Base-by-base conservation (phyloP, 805 yeast genomes). In the Lipomyces yamanashiensis region DNA sequence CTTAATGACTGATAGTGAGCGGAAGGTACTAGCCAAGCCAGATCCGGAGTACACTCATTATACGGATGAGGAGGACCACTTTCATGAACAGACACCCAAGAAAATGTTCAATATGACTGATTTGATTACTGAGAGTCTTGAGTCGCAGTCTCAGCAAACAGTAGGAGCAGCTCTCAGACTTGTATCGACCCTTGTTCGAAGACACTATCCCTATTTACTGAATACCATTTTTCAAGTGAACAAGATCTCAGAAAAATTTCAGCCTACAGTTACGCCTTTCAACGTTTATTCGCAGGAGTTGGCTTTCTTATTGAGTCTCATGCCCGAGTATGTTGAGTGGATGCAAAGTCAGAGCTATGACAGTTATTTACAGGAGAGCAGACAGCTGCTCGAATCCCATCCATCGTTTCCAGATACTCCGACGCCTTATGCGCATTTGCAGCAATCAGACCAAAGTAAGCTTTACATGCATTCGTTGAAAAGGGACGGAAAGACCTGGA, bases 171-270 rank as follows among this genome's bases (percentile, higher is more conserved):
- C 64, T 8, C 51, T 72, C 9, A 70, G 71, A 36, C 69, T 73
- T 4, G 40, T 71, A n/a, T 66, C 71, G 13, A 63, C 67, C 6
- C 63, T 73, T 28, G 44, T 70, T 9, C 60, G 66, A 36, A 71
- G 67, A 40, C 73, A 70, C 51, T 72, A 70, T 55, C 75, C 75
- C 7, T 70, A 70, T 47, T n/a, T 69, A 17, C 55, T 61, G 12
- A 50, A 61, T 23, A 53, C 68, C 13, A 44, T 69, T 4, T 58
- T 69, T 21, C 44, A 50, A 10, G 67, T 65, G 8, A 34, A 49
- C 7, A 41, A 10, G 28, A 62, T 62, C 1, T 66, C 64, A 10
- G 66, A 59, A 37, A 17, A 17, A 23, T 58, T 63, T 48, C 28
- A 48, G n/a, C 52, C 59, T 7, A 52, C 61, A 17, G 61, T 57